Evolutionary conservation across 305 asterid species (phyloP).

Genomic region (Andrographis paniculata): DNA sequence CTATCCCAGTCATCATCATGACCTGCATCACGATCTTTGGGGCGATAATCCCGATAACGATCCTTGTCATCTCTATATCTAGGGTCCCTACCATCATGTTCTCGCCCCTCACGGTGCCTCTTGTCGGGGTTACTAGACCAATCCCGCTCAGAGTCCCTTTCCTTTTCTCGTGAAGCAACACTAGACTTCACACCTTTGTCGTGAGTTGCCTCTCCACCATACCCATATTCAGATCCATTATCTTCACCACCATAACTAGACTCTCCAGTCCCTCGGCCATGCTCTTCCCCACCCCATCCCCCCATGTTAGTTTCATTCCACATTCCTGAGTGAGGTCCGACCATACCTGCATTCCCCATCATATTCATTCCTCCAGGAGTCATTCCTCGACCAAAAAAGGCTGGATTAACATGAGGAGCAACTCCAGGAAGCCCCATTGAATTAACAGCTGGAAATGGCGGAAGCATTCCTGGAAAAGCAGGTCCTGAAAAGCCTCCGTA

Average conservation of each 20-base stretch:
- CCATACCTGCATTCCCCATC: slow-evolving; percentile 56
- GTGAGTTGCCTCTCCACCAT: slow-evolving; percentile 56
- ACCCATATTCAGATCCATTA: slow-evolving; percentile 52
- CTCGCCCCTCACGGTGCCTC: slow-evolving; percentile 47
- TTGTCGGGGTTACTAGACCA: slow-evolving; percentile 44
- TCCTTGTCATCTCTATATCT: slow-evolving; percentile 58
- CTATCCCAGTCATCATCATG: slow-evolving; percentile 47
- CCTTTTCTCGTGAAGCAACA: slow-evolving; percentile 46
- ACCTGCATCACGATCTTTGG: slow-evolving; percentile 39
- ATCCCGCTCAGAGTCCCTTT: slow-evolving; percentile 46
- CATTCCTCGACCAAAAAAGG: slow-evolving; percentile 73
- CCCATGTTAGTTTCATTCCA: slow-evolving; percentile 51
- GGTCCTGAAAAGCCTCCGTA: slow-evolving; percentile 68
- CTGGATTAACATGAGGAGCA: slow-evolving; percentile 82
- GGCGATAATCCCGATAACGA: slow-evolving; percentile 49
- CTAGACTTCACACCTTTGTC: slow-evolving; percentile 48
- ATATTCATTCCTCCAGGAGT: slow-evolving; percentile 49
- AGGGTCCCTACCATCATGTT: slow-evolving; percentile 39
- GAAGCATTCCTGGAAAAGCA: slow-evolving; percentile 51
- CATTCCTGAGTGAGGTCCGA: slow-evolving; percentile 55
- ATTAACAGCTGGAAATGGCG: slow-evolving; percentile 43
- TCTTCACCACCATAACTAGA: slow-evolving; percentile 69
- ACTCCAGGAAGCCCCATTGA: slow-evolving; percentile 66
- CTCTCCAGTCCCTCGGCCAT: slow-evolving; percentile 47
- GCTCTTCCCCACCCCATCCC: slow-evolving; percentile 71